Evolutionary conservation across 495 filamentous ascomycete species (phyloP).

Genomic region (Hypoxylon lienhwacheense): DNA sequence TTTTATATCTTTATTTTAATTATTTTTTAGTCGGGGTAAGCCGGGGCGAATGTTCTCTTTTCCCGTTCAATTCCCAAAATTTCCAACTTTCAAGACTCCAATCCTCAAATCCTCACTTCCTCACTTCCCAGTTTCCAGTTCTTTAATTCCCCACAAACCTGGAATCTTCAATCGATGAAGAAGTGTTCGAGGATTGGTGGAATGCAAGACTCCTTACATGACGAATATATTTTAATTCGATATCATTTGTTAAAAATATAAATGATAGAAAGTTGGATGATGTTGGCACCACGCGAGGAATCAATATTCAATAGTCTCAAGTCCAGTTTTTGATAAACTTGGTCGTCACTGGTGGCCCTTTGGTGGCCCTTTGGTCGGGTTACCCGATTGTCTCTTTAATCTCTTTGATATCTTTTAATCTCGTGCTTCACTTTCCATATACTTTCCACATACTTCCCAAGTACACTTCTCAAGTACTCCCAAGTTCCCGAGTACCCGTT

Average conservation of each 20-base stretch:
- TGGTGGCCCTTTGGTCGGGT: not conserved
- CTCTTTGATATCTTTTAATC: not conserved
- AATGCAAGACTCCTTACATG: constrained; percentile 27
- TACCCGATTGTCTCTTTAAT: not conserved
- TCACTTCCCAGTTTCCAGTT: not conserved
- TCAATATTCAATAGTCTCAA: constrained; percentile 1
- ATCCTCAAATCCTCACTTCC: too few relatives aligned
- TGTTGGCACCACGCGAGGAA: too few relatives aligned
- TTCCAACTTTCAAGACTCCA: too few relatives aligned
- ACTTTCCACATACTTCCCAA: constrained; percentile 1
- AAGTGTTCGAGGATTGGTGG: constrained; percentile 12
- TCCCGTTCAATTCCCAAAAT: too few relatives aligned
- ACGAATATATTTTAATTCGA: constrained; percentile 2
- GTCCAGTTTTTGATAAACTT: not conserved
- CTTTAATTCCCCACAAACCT: not conserved
- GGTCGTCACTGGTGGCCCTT: not conserved
- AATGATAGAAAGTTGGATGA: too few relatives aligned
- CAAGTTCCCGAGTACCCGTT: not conserved
- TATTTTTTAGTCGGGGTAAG: not conserved
- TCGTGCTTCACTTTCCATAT: not conserved
- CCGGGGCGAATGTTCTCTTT: too few relatives aligned
- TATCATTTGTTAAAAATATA: too few relatives aligned
- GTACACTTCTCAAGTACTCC: not conserved
- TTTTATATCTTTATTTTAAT: constrained; percentile 2
- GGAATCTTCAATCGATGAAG: not conserved